A percentile compares a stretch with the other conserved stretches of the same genome.
phyloP scores from a whole-genome alignment of 345 rosid species.

The Citropsis articulata region DNA sequence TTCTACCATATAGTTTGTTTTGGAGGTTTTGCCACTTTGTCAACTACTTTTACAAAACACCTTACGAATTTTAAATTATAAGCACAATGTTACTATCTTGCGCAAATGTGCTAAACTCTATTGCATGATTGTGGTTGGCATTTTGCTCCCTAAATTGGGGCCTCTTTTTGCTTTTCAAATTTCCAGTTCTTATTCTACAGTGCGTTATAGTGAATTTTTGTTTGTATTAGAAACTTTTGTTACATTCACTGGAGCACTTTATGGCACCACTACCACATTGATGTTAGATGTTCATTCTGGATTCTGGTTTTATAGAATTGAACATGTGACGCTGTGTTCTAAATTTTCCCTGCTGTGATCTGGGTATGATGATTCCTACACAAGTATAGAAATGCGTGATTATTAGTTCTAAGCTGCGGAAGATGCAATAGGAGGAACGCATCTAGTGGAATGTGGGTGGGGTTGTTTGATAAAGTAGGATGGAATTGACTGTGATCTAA shows the following conservation, averaged over 20 bases:
- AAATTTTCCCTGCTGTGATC: no score
- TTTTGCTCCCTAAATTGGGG: neutral
- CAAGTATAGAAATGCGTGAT: no score
- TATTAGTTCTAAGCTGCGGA: no score
- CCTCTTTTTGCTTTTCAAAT: neutral
- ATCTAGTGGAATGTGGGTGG: no score
- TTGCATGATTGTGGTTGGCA: neutral
- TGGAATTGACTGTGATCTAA: no score
- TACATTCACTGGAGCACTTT: neutral
- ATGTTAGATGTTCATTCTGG: no score
- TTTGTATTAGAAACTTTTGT: neutral
- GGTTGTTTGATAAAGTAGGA: no score
- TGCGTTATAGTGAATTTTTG: neutral
- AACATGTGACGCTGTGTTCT: no score
- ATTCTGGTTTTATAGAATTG: no score
- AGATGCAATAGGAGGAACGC: no score
- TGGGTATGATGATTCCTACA: no score
- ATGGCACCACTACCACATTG: neutral
- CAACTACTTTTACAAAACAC: neutral
- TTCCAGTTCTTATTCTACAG: neutral
- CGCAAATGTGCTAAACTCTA: neutral
- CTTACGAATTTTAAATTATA: neutral
- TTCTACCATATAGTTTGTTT: neutral
- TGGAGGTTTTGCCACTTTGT: neutral
- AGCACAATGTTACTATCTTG: neutral